Conservation (phyloP, 768 basidiomycete species). For the Boletus sp. region DNA sequence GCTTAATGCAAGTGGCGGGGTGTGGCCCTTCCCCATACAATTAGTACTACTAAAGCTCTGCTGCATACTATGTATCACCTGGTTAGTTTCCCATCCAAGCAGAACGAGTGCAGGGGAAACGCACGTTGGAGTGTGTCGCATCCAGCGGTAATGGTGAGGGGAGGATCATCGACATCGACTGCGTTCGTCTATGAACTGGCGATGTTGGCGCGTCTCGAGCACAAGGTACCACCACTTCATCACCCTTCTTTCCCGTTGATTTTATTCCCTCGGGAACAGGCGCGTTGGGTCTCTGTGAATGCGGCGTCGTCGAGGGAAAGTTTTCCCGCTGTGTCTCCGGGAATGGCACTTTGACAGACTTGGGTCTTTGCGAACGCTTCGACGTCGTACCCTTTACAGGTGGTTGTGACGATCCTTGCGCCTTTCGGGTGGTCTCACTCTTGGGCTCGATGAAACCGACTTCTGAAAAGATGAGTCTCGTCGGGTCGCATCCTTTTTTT, state of each 20-base stretch:
- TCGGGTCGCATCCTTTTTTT: too few relatives aligned
- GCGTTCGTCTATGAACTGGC: conserved; percentile 25
- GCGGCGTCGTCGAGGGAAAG: not conserved
- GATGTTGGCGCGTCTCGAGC: conserved; percentile 4
- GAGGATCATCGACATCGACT: conserved; percentile 25
- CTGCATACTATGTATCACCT: conserved; percentile 17
- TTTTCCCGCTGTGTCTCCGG: not conserved
- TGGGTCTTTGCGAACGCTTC: conserved; percentile 10
- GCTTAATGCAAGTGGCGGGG: too few relatives aligned
- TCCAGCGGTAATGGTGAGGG: conserved; percentile 14
- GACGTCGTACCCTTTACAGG: not conserved
- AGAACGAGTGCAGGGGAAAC: not conserved
- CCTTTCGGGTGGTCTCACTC: not conserved
- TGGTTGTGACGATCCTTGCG: not conserved
- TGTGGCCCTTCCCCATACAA: too few relatives aligned
- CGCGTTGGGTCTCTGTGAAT: not conserved
- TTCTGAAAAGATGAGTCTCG: not conserved
- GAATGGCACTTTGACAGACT: conserved; percentile 1
- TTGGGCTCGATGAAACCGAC: conserved; percentile 17
- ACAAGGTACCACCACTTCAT: not conserved
- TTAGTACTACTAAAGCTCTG: conserved; percentile 17
- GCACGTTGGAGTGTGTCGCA: conserved; percentile 12
- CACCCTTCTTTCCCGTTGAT: not conserved
- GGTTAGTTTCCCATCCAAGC: not conserved
- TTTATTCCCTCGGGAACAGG: not conserved